These are phyloP conservation scores for Pittosporum tobira DNA, from an alignment of 129 eudicot species.

Conservation along the genomic window DNA sequence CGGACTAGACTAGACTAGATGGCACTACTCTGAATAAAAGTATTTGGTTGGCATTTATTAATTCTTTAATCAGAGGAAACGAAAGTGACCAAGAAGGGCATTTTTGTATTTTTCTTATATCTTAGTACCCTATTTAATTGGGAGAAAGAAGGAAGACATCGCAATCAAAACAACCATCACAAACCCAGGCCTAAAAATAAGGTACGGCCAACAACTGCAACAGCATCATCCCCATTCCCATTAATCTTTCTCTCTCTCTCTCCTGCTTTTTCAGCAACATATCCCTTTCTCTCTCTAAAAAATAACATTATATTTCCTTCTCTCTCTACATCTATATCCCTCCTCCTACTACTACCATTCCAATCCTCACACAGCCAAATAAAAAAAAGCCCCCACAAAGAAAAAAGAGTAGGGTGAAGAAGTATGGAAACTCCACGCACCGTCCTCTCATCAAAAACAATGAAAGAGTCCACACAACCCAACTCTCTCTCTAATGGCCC, in stretches of 20 bases:
- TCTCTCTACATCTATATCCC: constrained; percentile 26
- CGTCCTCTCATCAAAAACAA: constrained; percentile 27
- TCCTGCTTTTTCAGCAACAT: constrained; percentile 7
- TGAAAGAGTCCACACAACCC: constrained; percentile 42
- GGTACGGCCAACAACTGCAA: constrained; percentile 64
- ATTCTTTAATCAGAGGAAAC: not conserved
- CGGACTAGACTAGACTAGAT: not conserved
- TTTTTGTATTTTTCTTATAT: not conserved
- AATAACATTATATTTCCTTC: constrained; percentile 9
- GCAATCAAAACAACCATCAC: constrained; percentile 17
- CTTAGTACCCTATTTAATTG: not conserved
- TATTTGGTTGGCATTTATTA: not conserved
- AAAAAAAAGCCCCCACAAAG: constrained; percentile 9
- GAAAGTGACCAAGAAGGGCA: constrained; percentile 9
- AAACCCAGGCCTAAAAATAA: constrained; percentile 51
- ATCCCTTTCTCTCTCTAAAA: constrained; percentile 13
- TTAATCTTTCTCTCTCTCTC: constrained; percentile 17
- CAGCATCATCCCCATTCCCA: constrained; percentile 22
- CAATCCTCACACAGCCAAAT: not conserved
- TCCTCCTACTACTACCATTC: not conserved
- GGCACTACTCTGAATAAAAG: constrained; percentile 13
- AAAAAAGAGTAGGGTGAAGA: constrained; percentile 22
- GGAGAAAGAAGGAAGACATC: constrained; percentile 4
- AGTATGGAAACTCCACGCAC: constrained; percentile 24
- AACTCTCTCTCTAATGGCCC: constrained; percentile 57